A percentile compares a stretch with the other conserved stretches of the same genome.
These are phyloP conservation scores for Umbelopsis sp. DNA, from an alignment of 192 early-diverging fungal species.

Conservation along the genomic window DNA sequence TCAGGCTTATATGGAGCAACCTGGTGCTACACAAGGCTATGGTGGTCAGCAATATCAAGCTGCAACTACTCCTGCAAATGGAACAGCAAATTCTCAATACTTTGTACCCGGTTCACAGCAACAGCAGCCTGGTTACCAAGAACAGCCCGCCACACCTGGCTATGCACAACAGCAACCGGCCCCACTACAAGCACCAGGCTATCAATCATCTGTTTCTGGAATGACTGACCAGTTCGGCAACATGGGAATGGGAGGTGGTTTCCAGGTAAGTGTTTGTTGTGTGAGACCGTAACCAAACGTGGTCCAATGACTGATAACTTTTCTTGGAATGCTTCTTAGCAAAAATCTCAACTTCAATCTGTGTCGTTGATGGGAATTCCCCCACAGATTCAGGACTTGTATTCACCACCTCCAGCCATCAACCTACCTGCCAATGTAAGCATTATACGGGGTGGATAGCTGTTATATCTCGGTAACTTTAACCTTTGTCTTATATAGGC, in stretches of 20 bases:
- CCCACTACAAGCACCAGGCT: constrained; percentile 19
- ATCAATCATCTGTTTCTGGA: constrained; percentile 19
- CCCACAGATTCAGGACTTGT: constrained; percentile 50
- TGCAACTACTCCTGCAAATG: constrained; percentile 24
- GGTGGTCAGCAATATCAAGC: constrained; percentile 38
- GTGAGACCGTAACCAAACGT: constrained; percentile 26
- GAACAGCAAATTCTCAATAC: constrained; percentile 13
- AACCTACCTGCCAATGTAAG: constrained; percentile 57
- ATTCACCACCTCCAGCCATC: constrained; percentile 49
- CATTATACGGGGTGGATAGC: neutral
- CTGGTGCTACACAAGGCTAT: constrained; percentile 25
- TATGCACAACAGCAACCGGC: constrained; percentile 23
- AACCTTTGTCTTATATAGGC: constrained; percentile 23
- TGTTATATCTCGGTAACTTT: neutral
- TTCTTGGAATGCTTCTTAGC: constrained; percentile 8
- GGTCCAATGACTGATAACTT: constrained; percentile 29
- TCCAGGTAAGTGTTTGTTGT: constrained; percentile 32
- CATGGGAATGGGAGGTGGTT: constrained; percentile 29
- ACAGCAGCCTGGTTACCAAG: constrained; percentile 36
- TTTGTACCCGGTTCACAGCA: constrained; percentile 34
- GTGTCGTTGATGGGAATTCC: constrained; percentile 56
- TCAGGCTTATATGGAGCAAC: constrained; percentile 43
- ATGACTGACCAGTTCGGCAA: constrained; percentile 43
- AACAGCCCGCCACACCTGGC: constrained; percentile 28
- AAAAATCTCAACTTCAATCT: constrained; percentile 31